Evolutionary conservation across 2,329 filamentous ascomycete species (phyloP).

Genomic region (Paraphaeosphaeria minitans): DNA sequence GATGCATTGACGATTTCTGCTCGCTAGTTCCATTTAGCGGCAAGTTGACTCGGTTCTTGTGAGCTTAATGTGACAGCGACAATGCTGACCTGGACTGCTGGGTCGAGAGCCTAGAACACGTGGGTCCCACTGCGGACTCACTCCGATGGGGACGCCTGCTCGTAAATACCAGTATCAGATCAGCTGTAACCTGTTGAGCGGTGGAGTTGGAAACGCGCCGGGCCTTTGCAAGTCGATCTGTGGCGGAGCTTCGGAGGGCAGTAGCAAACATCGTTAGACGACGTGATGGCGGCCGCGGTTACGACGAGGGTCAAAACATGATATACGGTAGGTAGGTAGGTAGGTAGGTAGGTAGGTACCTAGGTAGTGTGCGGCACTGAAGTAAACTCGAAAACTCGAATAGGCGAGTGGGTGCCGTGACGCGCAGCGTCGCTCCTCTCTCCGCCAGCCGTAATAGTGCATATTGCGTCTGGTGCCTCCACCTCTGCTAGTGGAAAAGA

Average conservation of each 20-base stretch:
- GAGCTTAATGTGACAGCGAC: slow-evolving; percentile 11
- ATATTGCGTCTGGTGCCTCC: background rate
- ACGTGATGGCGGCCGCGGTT: background rate
- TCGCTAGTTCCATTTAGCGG: slow-evolving; percentile 8
- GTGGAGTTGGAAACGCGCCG: background rate
- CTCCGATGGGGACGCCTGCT: background rate
- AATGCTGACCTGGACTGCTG: slow-evolving; percentile 6
- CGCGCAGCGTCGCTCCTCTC: background rate
- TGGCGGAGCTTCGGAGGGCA: background rate
- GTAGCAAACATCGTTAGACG: background rate
- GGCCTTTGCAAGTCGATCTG: background rate
- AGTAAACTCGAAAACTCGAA: background rate
- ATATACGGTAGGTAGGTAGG: too few species aligned
- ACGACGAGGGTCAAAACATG: background rate
- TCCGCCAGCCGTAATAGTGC: background rate
- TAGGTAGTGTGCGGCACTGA: background rate
- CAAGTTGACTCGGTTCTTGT: background rate
- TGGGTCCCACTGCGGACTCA: background rate
- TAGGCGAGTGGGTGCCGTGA: background rate
- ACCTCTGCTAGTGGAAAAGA: background rate
- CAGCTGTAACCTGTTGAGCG: too few species aligned
- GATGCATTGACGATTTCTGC: slow-evolving; percentile 9
- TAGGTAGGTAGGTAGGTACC: too few species aligned
- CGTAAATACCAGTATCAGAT: too few species aligned
- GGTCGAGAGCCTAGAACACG: background rate